Percentiles rank a stretch among this genome's conserved stretches.
Conservation (phyloP, 2,329 filamentous ascomycete species). For the Pyrenochaeta sp. region DNA sequence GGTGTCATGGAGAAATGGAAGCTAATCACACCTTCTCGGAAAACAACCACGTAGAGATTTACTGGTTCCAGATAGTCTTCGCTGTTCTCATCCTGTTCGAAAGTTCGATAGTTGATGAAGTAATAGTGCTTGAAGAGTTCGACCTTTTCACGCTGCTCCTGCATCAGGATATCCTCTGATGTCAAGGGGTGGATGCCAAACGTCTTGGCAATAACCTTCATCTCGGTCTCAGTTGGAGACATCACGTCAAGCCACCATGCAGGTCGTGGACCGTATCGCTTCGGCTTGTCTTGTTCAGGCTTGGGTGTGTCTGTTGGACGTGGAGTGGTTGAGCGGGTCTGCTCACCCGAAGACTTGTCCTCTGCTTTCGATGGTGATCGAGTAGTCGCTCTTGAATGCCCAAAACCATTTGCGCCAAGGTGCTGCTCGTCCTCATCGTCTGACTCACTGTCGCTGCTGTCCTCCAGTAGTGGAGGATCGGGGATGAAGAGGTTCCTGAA, state of each 20-base stretch:
- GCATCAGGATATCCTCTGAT: conserved; percentile 95
- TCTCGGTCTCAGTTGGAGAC: conserved; percentile 89
- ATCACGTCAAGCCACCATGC: conserved; percentile 98
- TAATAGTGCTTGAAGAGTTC: conserved; percentile 98
- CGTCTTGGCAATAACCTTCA: conserved; percentile 90
- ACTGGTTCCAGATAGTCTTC: conserved; percentile 93
- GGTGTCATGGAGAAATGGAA: conserved; percentile 98
- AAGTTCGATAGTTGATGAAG: conserved; percentile 97
- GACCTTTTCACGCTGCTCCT: conserved; percentile 97
- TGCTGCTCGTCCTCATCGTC: conserved; percentile 58
- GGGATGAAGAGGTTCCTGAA: conserved; percentile 92
- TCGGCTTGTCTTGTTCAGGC: conserved; percentile 43
- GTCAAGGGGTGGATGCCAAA: conserved; percentile 97
- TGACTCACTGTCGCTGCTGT: conserved; percentile 71
- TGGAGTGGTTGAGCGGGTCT: conserved; percentile 62
- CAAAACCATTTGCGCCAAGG: conserved; percentile 33
- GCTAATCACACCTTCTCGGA: conserved; percentile 91
- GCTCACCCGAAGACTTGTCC: conserved; percentile 48
- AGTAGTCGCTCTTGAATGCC: conserved; percentile 34
- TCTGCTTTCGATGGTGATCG: conserved; percentile 40
- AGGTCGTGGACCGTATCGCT: conserved; percentile 76
- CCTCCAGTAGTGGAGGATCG: conserved; percentile 73
- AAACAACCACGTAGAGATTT: conserved; percentile 97
- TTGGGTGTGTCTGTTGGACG: conserved; percentile 53
- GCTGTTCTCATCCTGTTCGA: conserved; percentile 91